A percentile compares a stretch with the other conserved stretches of the same genome.
Evolutionary conservation across 2,329 filamentous ascomycete species (phyloP).

Genomic region (Calonectria leucothoes): DNA sequence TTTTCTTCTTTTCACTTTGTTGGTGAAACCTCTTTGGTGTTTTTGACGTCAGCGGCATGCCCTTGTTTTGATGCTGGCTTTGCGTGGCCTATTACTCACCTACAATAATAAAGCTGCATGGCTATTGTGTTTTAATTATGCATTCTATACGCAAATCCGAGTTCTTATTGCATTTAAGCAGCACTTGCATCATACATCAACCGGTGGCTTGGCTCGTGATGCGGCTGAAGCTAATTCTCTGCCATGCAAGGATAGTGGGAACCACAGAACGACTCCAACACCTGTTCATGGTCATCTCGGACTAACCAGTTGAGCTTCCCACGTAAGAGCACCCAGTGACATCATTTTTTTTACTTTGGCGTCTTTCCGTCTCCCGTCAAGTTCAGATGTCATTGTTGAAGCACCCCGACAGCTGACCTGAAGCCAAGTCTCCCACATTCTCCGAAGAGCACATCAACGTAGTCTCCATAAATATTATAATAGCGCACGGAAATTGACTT

Average conservation of each 20-base stretch:
- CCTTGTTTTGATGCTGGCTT: too few species aligned
- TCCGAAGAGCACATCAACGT: neutral
- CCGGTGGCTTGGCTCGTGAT: neutral
- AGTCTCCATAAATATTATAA: neutral
- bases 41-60: too few species aligned
- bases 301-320: neutral
- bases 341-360: neutral
- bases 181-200: neutral
- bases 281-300: neutral
- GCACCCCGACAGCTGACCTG: too few species aligned
- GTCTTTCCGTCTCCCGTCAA: neutral
- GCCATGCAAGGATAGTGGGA: neutral
- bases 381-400: neutral
- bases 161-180: neutral
- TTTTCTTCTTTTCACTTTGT: too few species aligned
- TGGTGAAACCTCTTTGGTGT: too few species aligned
- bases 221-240: neutral
- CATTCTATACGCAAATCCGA: neutral
- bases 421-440: too few species aligned
- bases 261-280: neutral
- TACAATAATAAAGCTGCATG: too few species aligned
- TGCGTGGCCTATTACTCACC: too few species aligned
- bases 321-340: neutral
- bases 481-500: neutral
- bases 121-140: too few species aligned